Percentiles rank a stretch among this genome's conserved stretches.
phyloP scores from a whole-genome alignment of 1,139 yeast genomes.

The Nadsonia starkeyi-henricii region DNA sequence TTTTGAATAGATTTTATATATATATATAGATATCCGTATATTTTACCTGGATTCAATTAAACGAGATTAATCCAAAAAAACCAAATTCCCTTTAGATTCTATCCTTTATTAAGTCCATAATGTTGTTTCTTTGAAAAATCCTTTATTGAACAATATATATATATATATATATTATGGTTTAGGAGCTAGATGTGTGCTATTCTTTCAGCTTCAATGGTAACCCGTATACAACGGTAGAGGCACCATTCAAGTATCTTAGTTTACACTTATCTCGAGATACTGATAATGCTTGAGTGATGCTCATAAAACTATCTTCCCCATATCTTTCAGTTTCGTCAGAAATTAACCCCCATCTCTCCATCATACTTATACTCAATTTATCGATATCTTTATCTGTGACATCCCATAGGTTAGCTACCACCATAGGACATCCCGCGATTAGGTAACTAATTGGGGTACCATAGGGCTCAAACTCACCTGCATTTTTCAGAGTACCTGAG shows the following conservation, averaged over 20 bases:
- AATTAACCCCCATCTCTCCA: conserved; percentile 48
- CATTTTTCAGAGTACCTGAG: conserved; percentile 52
- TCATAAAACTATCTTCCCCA: conserved; percentile 9
- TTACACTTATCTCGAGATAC: conserved; percentile 50
- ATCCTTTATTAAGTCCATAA: too few species aligned
- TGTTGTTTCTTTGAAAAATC: too few species aligned
- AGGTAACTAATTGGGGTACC: conserved; percentile 71
- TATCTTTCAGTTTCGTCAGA: conserved; percentile 11
- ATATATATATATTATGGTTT: too few species aligned
- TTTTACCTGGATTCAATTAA: too few species aligned
- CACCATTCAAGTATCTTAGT: conserved; percentile 57
- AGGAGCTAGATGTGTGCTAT: too few species aligned
- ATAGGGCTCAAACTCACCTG: conserved; percentile 54
- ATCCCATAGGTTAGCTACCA: conserved; percentile 86
- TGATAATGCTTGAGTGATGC: conserved; percentile 39
- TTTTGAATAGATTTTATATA: too few species aligned
- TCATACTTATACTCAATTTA: conserved; percentile 45
- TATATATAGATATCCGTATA: too few species aligned
- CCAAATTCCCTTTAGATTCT: too few species aligned
- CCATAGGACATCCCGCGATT: conserved; percentile 68
- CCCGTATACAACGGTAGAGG: conserved; percentile 72
- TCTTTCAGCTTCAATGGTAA: conserved; percentile 34
- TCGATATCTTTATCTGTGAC: conserved; percentile 95
- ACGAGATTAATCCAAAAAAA: too few species aligned
- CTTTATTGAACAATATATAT: too few species aligned